Base-by-base conservation (phyloP, 495 filamentous ascomycete genomes). In the Aspergillus nidulans region DNA sequence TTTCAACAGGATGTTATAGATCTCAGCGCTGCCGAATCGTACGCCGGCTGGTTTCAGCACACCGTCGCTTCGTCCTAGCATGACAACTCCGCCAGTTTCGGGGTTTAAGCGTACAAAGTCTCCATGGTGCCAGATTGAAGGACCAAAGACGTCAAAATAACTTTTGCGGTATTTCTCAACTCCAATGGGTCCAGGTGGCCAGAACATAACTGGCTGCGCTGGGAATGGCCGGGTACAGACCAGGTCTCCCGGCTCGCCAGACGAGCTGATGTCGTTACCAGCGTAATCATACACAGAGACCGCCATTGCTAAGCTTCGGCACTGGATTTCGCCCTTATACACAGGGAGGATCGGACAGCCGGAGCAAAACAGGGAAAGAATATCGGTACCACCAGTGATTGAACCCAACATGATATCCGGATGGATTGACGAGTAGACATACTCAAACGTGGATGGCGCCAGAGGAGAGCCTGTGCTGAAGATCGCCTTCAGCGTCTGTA, bases 381-480 rank as follows among this genome's bases (percentile, higher is more conserved):
- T 97, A 69, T 96, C 91, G 2, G 91, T 96, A 25, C 91, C 90
- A 32, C 90, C 90, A 1, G 89, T 92, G 60, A 95, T 92, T 53
- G 88, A 91, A 49, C 82, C 88, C 16, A 95, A 77, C 70, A 92
- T 89, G 54, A 95, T 78, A 45, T 78, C 75, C 1, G 83, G 60
- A 9, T 88, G 87, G 59, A 97, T 92, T 6, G 86, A 86, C 5
- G 74, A 63, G 72, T 97, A 96, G 20, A 96, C 82, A 61, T 94
- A 98, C 52, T 84, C 74, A 64, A 96, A 98, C 7, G 94, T 97
- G 0, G 90, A 95, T 0, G 94, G 92, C 2, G 94, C 91, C 12
- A 98, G 72, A 6, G 91, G 90, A 6, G 91, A 91, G 24, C 90
- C 94, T 16, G 94, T 98, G 52, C 88, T 94, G 75, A 96, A 97